These are phyloP conservation scores for Sorghum bicolor DNA, from an alignment of 176 grass and related monocot genomes.

Conservation along the genomic window Sorghum_bicolor_NCBIv3 NC_012871.2:6837001-6837500, in stretches of 20 bases:
- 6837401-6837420: not conserved
- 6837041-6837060: slow-evolving; percentile 46
- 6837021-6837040: not conserved
- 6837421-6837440: not conserved
- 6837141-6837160: not conserved
- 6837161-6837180: no score
- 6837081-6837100: slow-evolving; percentile 29
- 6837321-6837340: no score
- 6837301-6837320: not conserved
- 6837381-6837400: not conserved
- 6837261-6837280: not conserved
- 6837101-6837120: slow-evolving; percentile 30
- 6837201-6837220: not conserved
- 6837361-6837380: not conserved
- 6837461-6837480: not conserved
- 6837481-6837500: not conserved
- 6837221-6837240: not conserved
- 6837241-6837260: not conserved
- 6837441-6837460: not conserved
- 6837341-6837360: not conserved
- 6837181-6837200: no score
- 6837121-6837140: not conserved
- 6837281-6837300: not conserved
- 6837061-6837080: slow-evolving; percentile 39
- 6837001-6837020: not conserved